Base-by-base conservation (phyloP, 2,329 filamentous ascomycete genomes). In the Penicillium psychrosexuale region DNA sequence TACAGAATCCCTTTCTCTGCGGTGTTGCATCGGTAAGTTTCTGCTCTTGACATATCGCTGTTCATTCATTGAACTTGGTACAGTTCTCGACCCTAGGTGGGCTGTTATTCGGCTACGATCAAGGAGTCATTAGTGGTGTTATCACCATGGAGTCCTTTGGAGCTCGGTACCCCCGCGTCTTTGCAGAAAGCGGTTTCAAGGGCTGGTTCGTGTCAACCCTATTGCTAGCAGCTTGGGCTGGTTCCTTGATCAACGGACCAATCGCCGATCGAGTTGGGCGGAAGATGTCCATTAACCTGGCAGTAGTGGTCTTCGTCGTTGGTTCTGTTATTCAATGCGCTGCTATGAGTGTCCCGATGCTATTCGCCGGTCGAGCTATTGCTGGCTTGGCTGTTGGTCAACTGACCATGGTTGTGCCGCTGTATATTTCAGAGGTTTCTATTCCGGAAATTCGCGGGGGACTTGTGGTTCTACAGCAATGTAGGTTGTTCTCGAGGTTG, bases 381-480 rank as follows among this genome's bases (percentile, higher is more conserved):
- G 76, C 77, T 15, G 78, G 78, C 1, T 55, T 80, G 9, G 71
- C 75, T 3, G 68, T 80, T 9, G 78, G 70, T 4, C 66, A 68
- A 58, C 61, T 78, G 46, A 75, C 72, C 5, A 77, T 77, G 70
- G 78, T 81, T 6, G 76, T 79, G 1, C 81, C 81, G 0, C 65
- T 83, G 24, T 83, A 83, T 61, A 82, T 82, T 42, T 80, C 77
- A 3, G 80, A 82, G 60, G 79, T 81, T 37, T 74, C 72, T 8
- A 66, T 74, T 22, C 68, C 72, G 4, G 64, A 73, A 7, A 73
- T 74, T 40, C 65, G 71, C 5, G 72, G 72, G 15, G 69, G 71
- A 0, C 66, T 75, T 1, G 69, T 75, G 1, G 72, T 75, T 2
- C 56, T 73, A 6, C 71, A 75, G 47, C 71, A 74, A 58, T 74